A percentile compares a stretch with the other conserved stretches of the same genome.
phyloP scores from a whole-genome alignment of 768 basidiomycete genomes.

The Russula lepida region DNA sequence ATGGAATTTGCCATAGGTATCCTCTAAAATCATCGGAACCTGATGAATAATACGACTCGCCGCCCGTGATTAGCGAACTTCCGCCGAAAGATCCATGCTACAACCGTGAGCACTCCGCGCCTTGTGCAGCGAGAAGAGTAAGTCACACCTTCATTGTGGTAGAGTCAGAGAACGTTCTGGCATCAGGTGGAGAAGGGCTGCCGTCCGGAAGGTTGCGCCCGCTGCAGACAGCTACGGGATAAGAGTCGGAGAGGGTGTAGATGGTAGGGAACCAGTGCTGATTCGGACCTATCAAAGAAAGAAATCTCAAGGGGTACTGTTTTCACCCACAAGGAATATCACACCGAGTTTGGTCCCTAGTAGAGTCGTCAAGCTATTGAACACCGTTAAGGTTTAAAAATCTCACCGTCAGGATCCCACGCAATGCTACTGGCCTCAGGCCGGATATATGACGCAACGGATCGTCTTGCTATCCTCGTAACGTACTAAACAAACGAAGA shows the following conservation, averaged over 20 bases:
- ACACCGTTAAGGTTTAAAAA: not conserved
- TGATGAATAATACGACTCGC: conserved; percentile 55
- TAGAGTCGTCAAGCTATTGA: not conserved
- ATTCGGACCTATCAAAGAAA: not conserved
- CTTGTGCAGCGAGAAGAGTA: not conserved
- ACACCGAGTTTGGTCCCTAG: conserved; percentile 57
- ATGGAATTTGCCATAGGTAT: conserved; percentile 73
- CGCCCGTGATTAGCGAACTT: conserved; percentile 33
- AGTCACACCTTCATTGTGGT: conserved; percentile 66
- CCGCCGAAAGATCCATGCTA: conserved; percentile 76
- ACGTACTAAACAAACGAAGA: conserved; percentile 31
- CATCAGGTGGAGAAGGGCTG: conserved; percentile 35
- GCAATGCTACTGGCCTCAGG: conserved; percentile 62
- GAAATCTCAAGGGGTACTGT: not conserved
- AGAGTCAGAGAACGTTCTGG: conserved; percentile 56
- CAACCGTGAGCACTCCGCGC: not conserved
- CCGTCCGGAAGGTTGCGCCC: conserved; percentile 51
- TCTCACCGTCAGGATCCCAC: conserved; percentile 63
- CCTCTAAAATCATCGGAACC: conserved; percentile 79
- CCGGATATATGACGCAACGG: conserved; percentile 35
- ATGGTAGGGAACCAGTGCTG: conserved; percentile 67
- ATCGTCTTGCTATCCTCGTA: conserved; percentile 38
- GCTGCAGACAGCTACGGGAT: conserved; percentile 63
- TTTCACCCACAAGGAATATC: conserved; percentile 49
- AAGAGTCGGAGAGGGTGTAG: conserved; percentile 55